Conservation (phyloP, 2,329 filamentous ascomycete species). For the Tolypocladium inflatum region DNA sequence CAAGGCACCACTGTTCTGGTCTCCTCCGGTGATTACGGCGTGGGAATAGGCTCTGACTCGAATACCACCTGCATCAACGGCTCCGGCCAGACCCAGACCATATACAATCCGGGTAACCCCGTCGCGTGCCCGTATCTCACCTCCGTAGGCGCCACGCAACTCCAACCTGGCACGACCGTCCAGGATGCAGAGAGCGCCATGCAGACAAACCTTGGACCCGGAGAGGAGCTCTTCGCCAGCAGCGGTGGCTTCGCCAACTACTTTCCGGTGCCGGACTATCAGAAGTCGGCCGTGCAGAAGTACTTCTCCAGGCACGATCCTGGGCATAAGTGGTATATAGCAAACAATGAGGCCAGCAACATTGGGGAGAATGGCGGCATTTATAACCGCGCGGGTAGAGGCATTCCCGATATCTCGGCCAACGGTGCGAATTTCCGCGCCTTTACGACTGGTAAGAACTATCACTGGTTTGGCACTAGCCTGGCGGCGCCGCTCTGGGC, state of each 20-base stretch:
- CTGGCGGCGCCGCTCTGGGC: constrained; percentile 11
- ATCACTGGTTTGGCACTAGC: constrained; percentile 9
- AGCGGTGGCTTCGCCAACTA: constrained; percentile 25
- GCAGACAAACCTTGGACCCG: constrained; percentile 5
- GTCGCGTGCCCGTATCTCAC: constrained; percentile 1
- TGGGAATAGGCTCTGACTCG: neutral
- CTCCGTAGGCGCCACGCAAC: neutral
- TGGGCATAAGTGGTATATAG: constrained; percentile 13
- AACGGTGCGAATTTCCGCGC: constrained; percentile 40
- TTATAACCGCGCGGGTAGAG: constrained; percentile 25
- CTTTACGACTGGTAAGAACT: neutral
- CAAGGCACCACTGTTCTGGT: constrained; percentile 25
- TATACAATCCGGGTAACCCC: constrained; percentile 2
- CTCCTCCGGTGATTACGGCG: constrained; percentile 25
- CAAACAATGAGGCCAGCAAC: constrained; percentile 21
- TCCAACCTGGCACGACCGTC: neutral
- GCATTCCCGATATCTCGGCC: constrained; percentile 27
- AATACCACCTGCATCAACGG: constrained; percentile 4
- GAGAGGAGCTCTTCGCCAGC: constrained; percentile 5
- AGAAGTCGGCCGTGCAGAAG: constrained; percentile 11
- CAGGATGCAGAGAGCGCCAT: constrained; percentile 6
- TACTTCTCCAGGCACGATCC: constrained; percentile 15
- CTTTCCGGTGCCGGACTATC: constrained; percentile 18
- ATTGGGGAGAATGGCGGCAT: constrained; percentile 19
- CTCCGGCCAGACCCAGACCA: constrained; percentile 5